Evolutionary conservation across 2,329 filamentous ascomycete genomes (phyloP), one percentile per base, ranked within the genome.

Genomic region (Arthrobotrys musiformis): DNA sequence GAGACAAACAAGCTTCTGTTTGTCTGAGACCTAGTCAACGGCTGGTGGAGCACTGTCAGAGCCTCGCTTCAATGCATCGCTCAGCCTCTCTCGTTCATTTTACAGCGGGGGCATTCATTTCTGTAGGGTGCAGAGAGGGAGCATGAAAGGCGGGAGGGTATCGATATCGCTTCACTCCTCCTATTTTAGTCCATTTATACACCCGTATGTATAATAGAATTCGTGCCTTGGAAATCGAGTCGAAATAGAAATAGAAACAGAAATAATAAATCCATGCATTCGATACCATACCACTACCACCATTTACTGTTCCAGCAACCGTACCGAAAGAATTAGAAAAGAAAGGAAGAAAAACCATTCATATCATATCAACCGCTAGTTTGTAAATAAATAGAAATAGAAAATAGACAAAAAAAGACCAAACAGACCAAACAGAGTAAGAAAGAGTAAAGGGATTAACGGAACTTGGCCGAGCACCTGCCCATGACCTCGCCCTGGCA

Each of bases 401-500:
- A 33, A 40, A 48, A 44, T 30, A 26, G 17, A 19, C 37, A 42
- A 42, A 13, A 2, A 8, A 42, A 19, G n/a, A n/a, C n/a, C n/a
- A n/a, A n/a, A n/a, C n/a, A n/a, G n/a, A n/a, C n/a, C n/a, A n/a
- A n/a, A n/a, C n/a, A n/a, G n/a, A n/a, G n/a, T n/a, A n/a, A n/a
- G n/a, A n/a, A 19, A 42, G n/a, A 17, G 40, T 35, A 2, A 13
- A 19, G 2, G n/a, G 22, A 40, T 69, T 70, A 78, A 72, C 74
- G 74, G 74, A 98, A 98, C 83, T 93, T 89, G 75, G 94, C 92
- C 79, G 94, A 91, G 88, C 94, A 98, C 79, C 94, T 90, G 80
- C 95, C 95, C 95, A 98, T 99, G 80, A 99, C 93, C 84, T 98
- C 95, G 82, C 95, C 95, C 84, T 99, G 95, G 85, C 95, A 99